phyloP scores from a whole-genome alignment of 2,329 filamentous ascomycete genomes.

The Coniochaeta sp. region DNA sequence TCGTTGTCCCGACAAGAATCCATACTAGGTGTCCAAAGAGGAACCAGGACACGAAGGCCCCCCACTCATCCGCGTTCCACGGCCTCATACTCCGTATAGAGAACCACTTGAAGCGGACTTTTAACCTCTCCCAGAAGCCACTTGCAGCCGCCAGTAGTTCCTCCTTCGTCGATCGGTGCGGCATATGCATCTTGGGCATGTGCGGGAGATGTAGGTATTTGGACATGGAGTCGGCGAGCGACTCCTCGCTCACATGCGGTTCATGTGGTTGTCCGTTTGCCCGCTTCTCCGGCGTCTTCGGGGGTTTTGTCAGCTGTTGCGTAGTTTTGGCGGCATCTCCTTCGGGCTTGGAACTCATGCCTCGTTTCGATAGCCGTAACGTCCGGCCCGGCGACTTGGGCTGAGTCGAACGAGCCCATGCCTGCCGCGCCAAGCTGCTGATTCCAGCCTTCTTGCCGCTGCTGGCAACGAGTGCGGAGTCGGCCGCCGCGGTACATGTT shows the following conservation, averaged over 20 bases:
- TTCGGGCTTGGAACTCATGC: conserved; percentile 21
- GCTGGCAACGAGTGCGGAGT: conserved; percentile 23
- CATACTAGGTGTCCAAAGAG: conserved; percentile 88
- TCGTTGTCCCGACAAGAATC: conserved; percentile 95
- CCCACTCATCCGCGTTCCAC: conserved; percentile 95
- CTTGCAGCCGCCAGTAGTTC: conserved; percentile 87
- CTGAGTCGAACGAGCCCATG: conserved; percentile 28
- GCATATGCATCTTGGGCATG: conserved; percentile 65
- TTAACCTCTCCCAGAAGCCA: conserved; percentile 84
- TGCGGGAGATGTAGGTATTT: conserved; percentile 47
- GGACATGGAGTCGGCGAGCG: conserved; percentile 44
- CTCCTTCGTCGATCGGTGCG: conserved; percentile 88
- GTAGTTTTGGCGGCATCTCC: conserved; percentile 10
- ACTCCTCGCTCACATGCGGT: conserved; percentile 21
- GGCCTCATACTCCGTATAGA: conserved; percentile 89
- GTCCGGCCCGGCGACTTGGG: conserved; percentile 14
- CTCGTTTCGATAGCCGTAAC: conserved; percentile 17
- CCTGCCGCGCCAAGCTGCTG: conserved; percentile 26
- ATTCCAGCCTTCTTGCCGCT: conserved; percentile 22
- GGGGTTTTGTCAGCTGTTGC: neutral
- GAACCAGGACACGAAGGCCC: conserved; percentile 92
- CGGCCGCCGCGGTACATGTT: conserved; percentile 30
- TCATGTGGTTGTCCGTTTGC: conserved; percentile 2
- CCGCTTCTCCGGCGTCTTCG: conserved; percentile 6
- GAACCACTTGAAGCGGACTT: conserved; percentile 94